Evolutionary conservation across 2,329 filamentous ascomycete species (phyloP).

Genomic region (Aspergillus terreus): DNA sequence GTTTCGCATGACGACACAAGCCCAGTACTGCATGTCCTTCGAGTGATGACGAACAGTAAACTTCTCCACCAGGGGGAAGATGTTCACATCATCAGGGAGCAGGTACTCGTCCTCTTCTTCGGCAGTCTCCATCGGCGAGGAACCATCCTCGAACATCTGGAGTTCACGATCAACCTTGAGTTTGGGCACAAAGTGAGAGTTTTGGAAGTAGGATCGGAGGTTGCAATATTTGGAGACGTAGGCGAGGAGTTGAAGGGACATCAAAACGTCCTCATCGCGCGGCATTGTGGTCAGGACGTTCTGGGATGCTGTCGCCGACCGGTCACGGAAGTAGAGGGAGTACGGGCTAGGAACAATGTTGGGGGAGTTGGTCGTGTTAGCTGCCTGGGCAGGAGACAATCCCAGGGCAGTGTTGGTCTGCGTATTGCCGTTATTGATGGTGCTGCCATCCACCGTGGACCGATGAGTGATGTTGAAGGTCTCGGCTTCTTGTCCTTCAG

Average conservation of each 20-base stretch:
- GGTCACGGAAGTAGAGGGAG: slow-evolving; percentile 75
- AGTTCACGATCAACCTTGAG: slow-evolving; percentile 87
- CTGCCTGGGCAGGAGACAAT: slow-evolving; percentile 64
- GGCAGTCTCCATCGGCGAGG: slow-evolving; percentile 28
- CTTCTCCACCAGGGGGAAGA: slow-evolving; percentile 96
- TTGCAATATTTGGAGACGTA: slow-evolving; percentile 99
- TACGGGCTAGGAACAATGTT: slow-evolving; percentile 67
- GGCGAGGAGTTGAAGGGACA: slow-evolving; percentile 93
- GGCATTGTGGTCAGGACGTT: slow-evolving; percentile 87
- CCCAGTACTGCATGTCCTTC: slow-evolving; percentile 99
- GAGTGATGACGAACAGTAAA: slow-evolving; percentile 95
- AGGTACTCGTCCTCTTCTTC: slow-evolving; percentile 82
- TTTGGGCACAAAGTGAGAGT: slow-evolving; percentile 86
- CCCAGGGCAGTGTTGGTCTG: slow-evolving; percentile 66
- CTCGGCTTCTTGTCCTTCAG: slow-evolving; percentile 80
- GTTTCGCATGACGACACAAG: slow-evolving; percentile 97
- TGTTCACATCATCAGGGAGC: slow-evolving; percentile 92
- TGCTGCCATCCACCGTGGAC: slow-evolving; percentile 77
- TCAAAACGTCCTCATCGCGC: slow-evolving; percentile 92
- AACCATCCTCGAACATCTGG: slow-evolving; percentile 70
- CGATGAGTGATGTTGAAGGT: slow-evolving; percentile 94
- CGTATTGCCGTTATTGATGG: slow-evolving; percentile 66
- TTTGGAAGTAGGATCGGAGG: slow-evolving; percentile 89
- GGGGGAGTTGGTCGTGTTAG: slow-evolving; percentile 67
- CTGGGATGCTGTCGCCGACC: slow-evolving; percentile 63